phyloP scores from a whole-genome alignment of 768 basidiomycete genomes.

The Kwoniella bestiolae region DNA sequence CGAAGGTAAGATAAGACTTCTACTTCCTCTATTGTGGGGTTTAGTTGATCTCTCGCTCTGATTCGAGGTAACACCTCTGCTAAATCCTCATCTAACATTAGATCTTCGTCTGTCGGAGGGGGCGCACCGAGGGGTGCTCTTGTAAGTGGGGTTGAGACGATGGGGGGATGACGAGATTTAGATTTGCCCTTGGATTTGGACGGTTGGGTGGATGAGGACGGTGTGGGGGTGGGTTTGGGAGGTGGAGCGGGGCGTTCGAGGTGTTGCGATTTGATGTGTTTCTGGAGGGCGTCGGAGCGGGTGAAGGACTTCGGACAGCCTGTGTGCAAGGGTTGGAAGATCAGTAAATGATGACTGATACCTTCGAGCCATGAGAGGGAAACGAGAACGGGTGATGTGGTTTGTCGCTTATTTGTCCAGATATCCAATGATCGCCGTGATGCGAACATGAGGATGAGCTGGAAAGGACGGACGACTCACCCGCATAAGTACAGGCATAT shows the following conservation, averaged over 20 bases:
- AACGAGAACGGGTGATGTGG: not conserved
- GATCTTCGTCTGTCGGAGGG: constrained; percentile 17
- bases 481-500: constrained; percentile 78
- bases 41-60: constrained; percentile 7
- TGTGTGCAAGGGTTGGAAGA: constrained; percentile 50
- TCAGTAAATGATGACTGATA: not conserved
- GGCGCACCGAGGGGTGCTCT: not conserved
- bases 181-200: not conserved
- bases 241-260: constrained; percentile 56
- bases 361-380: not conserved
- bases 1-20: constrained; percentile 14
- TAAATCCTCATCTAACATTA: constrained; percentile 24
- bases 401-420: not conserved
- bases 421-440: not conserved
- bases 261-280: constrained; percentile 88
- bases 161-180: constrained; percentile 12
- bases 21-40: constrained; percentile 10
- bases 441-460: not conserved
- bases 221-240: constrained; percentile 9
- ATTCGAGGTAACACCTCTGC: constrained; percentile 21
- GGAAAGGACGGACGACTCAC: constrained; percentile 60
- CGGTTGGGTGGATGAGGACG: not conserved
- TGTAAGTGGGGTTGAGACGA: not conserved
- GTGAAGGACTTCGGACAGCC: constrained; percentile 96
- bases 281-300: constrained; percentile 84